These are phyloP conservation scores for Austroboletus festivus DNA, from an alignment of 768 basidiomycete species.

Conservation along the genomic window DNA sequence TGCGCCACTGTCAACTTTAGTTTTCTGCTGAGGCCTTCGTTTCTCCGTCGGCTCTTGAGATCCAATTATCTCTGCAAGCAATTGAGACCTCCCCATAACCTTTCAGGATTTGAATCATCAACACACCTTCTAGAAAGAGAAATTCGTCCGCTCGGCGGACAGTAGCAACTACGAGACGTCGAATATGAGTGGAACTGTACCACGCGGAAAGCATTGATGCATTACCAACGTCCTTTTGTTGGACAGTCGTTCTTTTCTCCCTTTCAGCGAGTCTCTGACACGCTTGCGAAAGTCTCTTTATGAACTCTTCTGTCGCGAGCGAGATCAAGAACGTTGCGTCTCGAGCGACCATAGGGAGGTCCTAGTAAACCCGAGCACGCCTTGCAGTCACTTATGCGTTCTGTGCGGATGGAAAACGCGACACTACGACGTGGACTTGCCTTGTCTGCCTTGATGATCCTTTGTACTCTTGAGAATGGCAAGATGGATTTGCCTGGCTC, in stretches of 20 bases:
- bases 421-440: slow-evolving; percentile 34
- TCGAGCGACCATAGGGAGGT: slow-evolving; percentile 69
- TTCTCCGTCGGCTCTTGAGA: slow-evolving; percentile 48
- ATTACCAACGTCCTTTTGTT: slow-evolving; percentile 77
- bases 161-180: slow-evolving; percentile 46
- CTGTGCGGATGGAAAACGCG: not conserved
- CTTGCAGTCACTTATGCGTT: slow-evolving; percentile 1
- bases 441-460: slow-evolving; percentile 84
- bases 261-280: slow-evolving; percentile 65
- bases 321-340: slow-evolving; percentile 81
- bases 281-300: slow-evolving; percentile 69
- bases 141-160: slow-evolving; percentile 72
- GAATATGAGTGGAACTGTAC: not conserved
- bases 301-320: slow-evolving; percentile 86
- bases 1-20: slow-evolving; percentile 14
- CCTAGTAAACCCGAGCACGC: slow-evolving; percentile 42
- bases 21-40: slow-evolving; percentile 40
- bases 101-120: no score
- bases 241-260: slow-evolving; percentile 72
- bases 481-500: slow-evolving; percentile 68
- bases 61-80: slow-evolving; percentile 52
- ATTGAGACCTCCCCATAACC: not conserved
- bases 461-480: slow-evolving; percentile 76
- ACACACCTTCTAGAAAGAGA: slow-evolving; percentile 70
- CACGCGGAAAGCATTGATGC: slow-evolving; percentile 2